These are phyloP conservation scores for Xylaria grammica DNA, from an alignment of 495 filamentous ascomycete species.

Conservation along the genomic window DNA sequence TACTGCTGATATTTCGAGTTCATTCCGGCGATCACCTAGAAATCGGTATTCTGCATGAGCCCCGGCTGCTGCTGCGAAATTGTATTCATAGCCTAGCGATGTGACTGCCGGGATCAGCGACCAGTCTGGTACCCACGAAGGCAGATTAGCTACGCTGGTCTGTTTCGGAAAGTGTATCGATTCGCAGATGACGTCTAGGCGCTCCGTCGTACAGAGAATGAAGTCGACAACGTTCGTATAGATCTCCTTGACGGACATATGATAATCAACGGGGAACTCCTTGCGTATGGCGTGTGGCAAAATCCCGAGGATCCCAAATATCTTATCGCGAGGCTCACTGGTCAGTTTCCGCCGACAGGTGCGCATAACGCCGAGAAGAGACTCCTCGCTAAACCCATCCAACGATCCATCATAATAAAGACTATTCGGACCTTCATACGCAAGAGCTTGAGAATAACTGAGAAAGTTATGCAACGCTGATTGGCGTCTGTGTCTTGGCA, in stretches of 20 bases:
- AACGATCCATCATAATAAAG: neutral
- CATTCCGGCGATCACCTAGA: neutral
- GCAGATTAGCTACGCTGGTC: neutral
- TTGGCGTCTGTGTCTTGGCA: neutral
- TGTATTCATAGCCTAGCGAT: neutral
- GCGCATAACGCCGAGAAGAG: neutral
- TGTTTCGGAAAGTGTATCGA: neutral
- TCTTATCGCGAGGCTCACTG: neutral
- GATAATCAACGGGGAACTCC: neutral
- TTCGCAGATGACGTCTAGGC: constrained; percentile 1
- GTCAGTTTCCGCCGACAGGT: neutral
- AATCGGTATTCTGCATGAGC: neutral
- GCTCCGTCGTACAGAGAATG: neutral
- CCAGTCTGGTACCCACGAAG: constrained; percentile 2
- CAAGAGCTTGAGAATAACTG: neutral
- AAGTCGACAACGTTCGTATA: neutral
- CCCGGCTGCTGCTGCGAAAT: neutral
- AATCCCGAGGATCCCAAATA: neutral
- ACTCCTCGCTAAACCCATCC: neutral
- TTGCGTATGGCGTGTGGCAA: neutral
- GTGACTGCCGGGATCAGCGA: neutral
- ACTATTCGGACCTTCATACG: neutral
- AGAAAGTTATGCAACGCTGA: neutral
- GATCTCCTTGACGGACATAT: neutral
- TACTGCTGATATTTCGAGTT: neutral